A percentile compares a stretch with the other conserved stretches of the same genome.
These are phyloP conservation scores for Neospora caninum DNA, from an alignment of 169 alveolate genomes.

Conservation along the genomic window DNA sequence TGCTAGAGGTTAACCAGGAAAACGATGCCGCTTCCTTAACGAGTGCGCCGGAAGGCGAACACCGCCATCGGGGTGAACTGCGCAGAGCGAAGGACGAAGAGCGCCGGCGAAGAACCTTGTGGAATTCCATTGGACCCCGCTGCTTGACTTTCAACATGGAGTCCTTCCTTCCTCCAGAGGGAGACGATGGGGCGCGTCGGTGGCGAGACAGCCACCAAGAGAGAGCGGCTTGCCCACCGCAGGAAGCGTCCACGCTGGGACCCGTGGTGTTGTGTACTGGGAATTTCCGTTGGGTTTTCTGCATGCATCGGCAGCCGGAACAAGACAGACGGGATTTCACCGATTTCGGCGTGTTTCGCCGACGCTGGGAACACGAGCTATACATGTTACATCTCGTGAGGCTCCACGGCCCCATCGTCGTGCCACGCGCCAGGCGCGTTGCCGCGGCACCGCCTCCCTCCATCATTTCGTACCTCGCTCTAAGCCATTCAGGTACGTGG, in stretches of 20 bases:
- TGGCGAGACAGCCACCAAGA: not conserved
- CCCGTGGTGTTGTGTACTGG: not conserved
- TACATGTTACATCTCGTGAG: not conserved
- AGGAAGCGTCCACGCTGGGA: not conserved
- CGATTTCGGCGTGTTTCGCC: not conserved
- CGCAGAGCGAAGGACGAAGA: not conserved
- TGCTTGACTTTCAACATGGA: not conserved
- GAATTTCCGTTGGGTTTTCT: not conserved
- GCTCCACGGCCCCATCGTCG: not conserved
- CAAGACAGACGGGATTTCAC: not conserved
- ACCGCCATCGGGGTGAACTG: not conserved
- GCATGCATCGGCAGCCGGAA: not conserved
- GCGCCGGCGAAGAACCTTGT: not conserved
- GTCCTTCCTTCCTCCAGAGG: not conserved
- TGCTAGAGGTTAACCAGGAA: not conserved
- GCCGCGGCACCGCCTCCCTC: conserved; percentile 7
- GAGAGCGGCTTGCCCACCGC: not conserved
- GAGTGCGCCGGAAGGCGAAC: not conserved
- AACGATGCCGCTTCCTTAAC: not conserved
- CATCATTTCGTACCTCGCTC: conserved; percentile 27
- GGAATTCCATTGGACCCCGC: not conserved
- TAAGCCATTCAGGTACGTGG: not conserved
- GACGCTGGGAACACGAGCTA: not conserved
- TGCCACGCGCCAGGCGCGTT: not conserved
- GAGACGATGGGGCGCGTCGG: not conserved